Percentiles rank a stretch among this genome's conserved stretches.
Conservation (phyloP, 495 filamentous ascomycete species). For the Penicillium diatomitis region DNA sequence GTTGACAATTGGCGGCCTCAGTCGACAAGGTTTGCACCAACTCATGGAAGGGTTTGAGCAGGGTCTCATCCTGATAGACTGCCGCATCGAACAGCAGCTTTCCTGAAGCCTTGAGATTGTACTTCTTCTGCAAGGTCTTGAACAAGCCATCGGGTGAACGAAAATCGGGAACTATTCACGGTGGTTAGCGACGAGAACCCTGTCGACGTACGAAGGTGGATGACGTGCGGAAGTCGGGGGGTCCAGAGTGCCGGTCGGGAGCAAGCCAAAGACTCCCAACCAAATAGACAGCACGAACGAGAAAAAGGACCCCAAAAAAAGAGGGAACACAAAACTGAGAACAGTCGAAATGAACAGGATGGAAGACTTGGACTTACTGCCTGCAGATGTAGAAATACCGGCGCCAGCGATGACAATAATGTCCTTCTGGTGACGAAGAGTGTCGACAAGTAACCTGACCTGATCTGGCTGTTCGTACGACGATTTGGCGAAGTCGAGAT, state of each 20-base stretch:
- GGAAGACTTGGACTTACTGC: slow-evolving; percentile 56
- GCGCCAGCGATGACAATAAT: slow-evolving; percentile 95
- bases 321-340: too few species aligned
- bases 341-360: background rate
- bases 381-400: slow-evolving; percentile 92
- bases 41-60: slow-evolving; percentile 83
- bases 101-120: slow-evolving; percentile 85
- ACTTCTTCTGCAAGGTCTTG: slow-evolving; percentile 67
- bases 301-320: too few species aligned
- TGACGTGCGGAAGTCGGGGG: slow-evolving; percentile 53
- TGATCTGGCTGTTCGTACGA: slow-evolving; percentile 44
- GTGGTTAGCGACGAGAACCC: slow-evolving; percentile 3
- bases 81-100: slow-evolving; percentile 97
- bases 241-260: too few species aligned
- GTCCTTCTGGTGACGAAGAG: slow-evolving; percentile 81
- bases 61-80: slow-evolving; percentile 82
- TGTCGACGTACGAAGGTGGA: slow-evolving; percentile 29
- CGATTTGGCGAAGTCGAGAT: slow-evolving; percentile 56
- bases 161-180: slow-evolving; percentile 78
- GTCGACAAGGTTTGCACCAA: slow-evolving; percentile 87
- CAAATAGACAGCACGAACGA: too few species aligned
- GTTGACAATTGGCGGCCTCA: slow-evolving; percentile 61
- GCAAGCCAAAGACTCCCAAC: too few species aligned
- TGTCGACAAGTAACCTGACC: slow-evolving; percentile 60
- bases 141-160: slow-evolving; percentile 86